Percentiles rank a stretch among this genome's conserved stretches.
These are phyloP conservation scores for Lasiosphaeris hirsuta DNA, from an alignment of 495 filamentous ascomycete genomes.

Conservation along the genomic window DNA sequence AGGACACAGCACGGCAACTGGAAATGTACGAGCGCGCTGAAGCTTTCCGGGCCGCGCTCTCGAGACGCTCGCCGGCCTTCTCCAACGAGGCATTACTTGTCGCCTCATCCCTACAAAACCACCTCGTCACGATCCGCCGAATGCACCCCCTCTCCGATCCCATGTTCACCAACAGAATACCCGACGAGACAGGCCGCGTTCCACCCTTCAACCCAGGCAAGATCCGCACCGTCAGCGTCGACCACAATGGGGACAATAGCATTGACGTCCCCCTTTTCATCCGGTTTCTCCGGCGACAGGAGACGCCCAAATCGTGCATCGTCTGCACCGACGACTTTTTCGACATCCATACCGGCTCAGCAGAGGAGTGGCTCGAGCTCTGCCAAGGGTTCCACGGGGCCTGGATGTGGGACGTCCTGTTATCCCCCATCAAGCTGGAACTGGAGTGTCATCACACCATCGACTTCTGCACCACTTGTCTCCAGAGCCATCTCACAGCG, in stretches of 20 bases:
- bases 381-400: neutral
- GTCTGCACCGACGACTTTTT: neutral
- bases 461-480: neutral
- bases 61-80: too few species aligned
- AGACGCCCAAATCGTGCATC: neutral
- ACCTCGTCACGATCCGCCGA: too few species aligned
- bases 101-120: too few species aligned
- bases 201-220: neutral
- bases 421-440: neutral
- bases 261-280: neutral
- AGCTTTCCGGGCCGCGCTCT: too few species aligned
- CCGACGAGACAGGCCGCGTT: neutral
- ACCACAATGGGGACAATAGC: neutral
- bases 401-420: slow-evolving; percentile 1
- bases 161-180: neutral
- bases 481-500: neutral
- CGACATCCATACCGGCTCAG: neutral
- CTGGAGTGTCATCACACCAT: neutral
- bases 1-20: too few species aligned
- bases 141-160: neutral
- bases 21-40: too few species aligned
- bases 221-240: neutral
- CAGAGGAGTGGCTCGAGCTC: neutral
- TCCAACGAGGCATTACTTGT: too few species aligned
- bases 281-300: neutral